A percentile compares a stretch with the other conserved stretches of the same genome.
phyloP scores from a whole-genome alignment of 495 filamentous ascomycete species.

The Daldinia loculata region DNA sequence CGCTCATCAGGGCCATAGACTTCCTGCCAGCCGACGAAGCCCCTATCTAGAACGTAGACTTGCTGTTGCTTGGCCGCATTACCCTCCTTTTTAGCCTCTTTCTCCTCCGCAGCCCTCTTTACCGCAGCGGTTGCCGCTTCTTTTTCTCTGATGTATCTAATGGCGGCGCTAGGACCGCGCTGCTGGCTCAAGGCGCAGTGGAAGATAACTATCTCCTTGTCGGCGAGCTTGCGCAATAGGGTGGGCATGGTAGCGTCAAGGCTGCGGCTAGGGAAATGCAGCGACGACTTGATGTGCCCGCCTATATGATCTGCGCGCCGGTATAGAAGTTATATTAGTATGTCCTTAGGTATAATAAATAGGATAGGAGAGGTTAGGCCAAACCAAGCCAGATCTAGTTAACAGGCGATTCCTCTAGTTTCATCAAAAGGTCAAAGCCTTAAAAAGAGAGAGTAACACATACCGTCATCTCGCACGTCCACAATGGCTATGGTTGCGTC shows the following conservation, averaged over 20 bases:
- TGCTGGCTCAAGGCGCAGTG: slow-evolving; percentile 96
- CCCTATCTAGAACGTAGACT: slow-evolving; percentile 82
- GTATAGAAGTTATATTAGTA: slow-evolving; percentile 1
- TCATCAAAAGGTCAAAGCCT: too few relatives aligned
- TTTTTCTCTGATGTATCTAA: slow-evolving; percentile 72
- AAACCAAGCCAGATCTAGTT: background rate
- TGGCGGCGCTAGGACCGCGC: slow-evolving; percentile 76
- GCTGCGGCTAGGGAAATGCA: slow-evolving; percentile 75
- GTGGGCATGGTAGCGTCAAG: slow-evolving; percentile 82
- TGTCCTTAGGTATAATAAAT: background rate
- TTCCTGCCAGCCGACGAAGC: slow-evolving; percentile 94
- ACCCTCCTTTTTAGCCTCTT: slow-evolving; percentile 21
- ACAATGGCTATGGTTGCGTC: slow-evolving; percentile 71
- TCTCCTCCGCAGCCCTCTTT: slow-evolving; percentile 21
- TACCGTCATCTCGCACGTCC: slow-evolving; percentile 88
- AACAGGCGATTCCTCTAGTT: too few relatives aligned
- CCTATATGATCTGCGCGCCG: slow-evolving; percentile 81
- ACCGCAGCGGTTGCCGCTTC: slow-evolving; percentile 51
- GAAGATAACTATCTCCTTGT: slow-evolving; percentile 87
- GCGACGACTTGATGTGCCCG: slow-evolving; percentile 83
- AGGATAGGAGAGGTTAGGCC: background rate
- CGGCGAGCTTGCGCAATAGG: slow-evolving; percentile 77
- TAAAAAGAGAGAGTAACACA: background rate
- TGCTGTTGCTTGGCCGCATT: slow-evolving; percentile 61
- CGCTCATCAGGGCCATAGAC: slow-evolving; percentile 79